phyloP scores from a whole-genome alignment of 441 rosid genomes.

The Erodium moschatum region DNA sequence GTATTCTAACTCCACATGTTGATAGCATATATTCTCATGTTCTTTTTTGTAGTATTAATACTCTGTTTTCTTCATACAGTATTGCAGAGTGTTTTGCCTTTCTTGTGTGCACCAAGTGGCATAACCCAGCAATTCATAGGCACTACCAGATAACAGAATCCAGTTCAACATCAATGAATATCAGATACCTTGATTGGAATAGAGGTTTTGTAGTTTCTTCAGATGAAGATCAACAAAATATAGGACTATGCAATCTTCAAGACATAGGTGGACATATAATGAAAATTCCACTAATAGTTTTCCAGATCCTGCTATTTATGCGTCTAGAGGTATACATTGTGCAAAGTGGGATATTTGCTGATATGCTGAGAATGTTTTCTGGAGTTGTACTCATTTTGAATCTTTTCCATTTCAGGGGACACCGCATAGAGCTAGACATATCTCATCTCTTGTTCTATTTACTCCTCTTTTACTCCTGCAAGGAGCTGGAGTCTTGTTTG shows the following conservation, averaged over 20 bases:
- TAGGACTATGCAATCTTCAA: constrained; percentile 45
- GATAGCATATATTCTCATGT: constrained; percentile 3
- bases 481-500: constrained; percentile 53
- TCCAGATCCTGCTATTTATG: constrained; percentile 60
- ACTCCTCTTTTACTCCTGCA: constrained; percentile 49
- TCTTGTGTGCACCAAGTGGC: constrained; percentile 63
- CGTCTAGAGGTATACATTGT: constrained; percentile 65
- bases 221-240: constrained; percentile 40
- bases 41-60: constrained; percentile 11
- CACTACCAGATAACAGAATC: constrained; percentile 38
- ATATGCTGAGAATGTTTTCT: background rate
- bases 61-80: constrained; percentile 28
- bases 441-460: constrained; percentile 38
- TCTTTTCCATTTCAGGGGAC: constrained; percentile 41
- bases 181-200: constrained; percentile 49
- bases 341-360: background rate
- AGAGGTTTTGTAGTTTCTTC: constrained; percentile 44
- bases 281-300: constrained; percentile 47
- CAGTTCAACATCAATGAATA: constrained; percentile 37
- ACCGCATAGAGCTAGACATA: constrained; percentile 43
- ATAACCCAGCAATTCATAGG: constrained; percentile 59
- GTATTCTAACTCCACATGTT: constrained; percentile 22
- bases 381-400: constrained; percentile 6
- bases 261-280: constrained; percentile 61
- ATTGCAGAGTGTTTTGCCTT: constrained; percentile 67